A percentile compares a stretch with the other conserved stretches of the same genome.
These are phyloP conservation scores for Vitis hybrid DNA, from an alignment of 177 flowering plant genomes.

Conservation along the genomic window DNA sequence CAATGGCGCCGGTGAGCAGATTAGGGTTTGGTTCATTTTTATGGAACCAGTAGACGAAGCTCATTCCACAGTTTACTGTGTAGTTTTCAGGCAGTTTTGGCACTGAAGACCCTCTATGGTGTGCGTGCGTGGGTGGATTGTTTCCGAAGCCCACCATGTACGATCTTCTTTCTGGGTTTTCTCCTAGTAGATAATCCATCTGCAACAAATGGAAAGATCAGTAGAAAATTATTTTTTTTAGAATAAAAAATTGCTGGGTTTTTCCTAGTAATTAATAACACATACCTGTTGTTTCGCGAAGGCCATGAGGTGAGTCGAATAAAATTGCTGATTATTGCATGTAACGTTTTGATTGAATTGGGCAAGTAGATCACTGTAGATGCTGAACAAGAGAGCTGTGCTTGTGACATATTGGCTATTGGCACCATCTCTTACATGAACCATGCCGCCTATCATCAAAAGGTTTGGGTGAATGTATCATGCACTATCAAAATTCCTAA, in stretches of 20 bases:
- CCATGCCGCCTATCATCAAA: constrained; percentile 52
- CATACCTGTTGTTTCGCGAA: constrained; percentile 79
- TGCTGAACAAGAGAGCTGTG: constrained; percentile 57
- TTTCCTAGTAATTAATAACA: constrained; percentile 62
- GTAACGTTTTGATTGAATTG: constrained; percentile 42
- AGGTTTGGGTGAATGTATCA: too few relatives aligned
- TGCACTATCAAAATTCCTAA: too few relatives aligned
- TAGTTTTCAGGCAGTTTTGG: constrained; percentile 21
- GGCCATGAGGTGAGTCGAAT: constrained; percentile 35
- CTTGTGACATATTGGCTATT: constrained; percentile 82
- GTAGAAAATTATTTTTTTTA: too few relatives aligned
- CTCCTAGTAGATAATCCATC: constrained; percentile 86
- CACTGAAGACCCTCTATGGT: constrained; percentile 90
- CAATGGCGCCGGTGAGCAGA: constrained; percentile 91
- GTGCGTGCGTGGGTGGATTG: constrained; percentile 74
- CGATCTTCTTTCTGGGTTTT: constrained; percentile 69
- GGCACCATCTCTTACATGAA: constrained; percentile 89
- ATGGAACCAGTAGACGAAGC: constrained; percentile 55
- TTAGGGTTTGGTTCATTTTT: constrained; percentile 57
- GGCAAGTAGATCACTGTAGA: constrained; percentile 66
- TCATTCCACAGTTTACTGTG: constrained; percentile 55
- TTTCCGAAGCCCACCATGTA: constrained; percentile 96
- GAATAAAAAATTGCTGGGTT: constrained; percentile 39
- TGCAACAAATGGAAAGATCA: constrained; percentile 20
- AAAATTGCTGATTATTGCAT: constrained; percentile 57